Evolutionary conservation across 805 yeast species (phyloP).

Genomic region (Vanderwaltozyma yarrowii): DNA sequence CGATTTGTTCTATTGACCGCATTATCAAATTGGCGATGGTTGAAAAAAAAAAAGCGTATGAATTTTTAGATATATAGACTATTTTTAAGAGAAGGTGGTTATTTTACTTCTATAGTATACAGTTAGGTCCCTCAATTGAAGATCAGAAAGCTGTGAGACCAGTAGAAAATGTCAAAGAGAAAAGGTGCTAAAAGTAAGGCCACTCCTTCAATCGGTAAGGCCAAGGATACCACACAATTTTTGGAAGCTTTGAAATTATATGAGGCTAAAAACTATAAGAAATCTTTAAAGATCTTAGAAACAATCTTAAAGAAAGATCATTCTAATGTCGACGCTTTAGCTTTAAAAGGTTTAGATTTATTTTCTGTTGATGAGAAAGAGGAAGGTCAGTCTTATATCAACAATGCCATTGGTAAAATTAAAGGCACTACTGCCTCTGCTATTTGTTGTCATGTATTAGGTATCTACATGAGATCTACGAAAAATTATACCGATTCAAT

Average conservation of each 20-base stretch:
- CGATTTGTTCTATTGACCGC: too few species aligned
- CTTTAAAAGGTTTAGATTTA: conserved; percentile 71
- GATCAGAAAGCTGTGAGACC: too few species aligned
- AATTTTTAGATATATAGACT: too few species aligned
- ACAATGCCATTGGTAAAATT: conserved; percentile 50
- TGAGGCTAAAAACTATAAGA: conserved; percentile 79
- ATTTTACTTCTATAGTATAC: too few species aligned
- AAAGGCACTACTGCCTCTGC: conserved; percentile 40
- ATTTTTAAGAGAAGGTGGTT: too few species aligned
- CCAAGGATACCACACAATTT: conserved; percentile 68
- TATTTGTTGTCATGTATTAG: conserved; percentile 75
- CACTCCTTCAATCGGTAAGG: conserved; percentile 12
- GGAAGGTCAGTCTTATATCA: conserved; percentile 55
- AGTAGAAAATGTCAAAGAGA: conserved; percentile 19
- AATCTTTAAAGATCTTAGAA: conserved; percentile 70
- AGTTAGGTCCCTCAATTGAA: too few species aligned
- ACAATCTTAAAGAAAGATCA: conserved; percentile 65
- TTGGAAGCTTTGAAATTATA: conserved; percentile 73
- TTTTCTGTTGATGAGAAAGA: conserved; percentile 45
- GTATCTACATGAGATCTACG: conserved; percentile 65
- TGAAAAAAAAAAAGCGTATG: too few species aligned
- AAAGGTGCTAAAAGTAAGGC: conserved; percentile 11
- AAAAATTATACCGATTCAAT: conserved; percentile 68
- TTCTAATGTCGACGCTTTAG: conserved; percentile 67
- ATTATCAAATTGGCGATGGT: too few species aligned